A percentile compares a stretch with the other conserved stretches of the same genome.
phyloP scores from a whole-genome alignment of 2,329 filamentous ascomycete species.

The Microdochium bolleyi region DNA sequence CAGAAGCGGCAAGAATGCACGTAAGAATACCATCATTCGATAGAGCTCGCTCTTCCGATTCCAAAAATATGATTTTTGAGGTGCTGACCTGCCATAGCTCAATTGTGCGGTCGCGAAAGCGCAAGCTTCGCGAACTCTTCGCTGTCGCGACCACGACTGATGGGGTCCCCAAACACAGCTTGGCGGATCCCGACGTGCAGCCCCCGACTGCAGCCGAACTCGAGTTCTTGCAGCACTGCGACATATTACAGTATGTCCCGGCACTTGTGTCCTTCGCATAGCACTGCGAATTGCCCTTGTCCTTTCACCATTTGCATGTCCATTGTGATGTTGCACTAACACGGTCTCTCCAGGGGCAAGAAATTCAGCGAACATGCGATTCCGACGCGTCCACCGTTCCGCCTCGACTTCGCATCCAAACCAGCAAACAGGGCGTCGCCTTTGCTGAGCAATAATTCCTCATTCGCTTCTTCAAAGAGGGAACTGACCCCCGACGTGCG shows the following conservation, averaged over 20 bases:
- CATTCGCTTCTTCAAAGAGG: background rate
- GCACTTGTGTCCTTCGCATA: slow-evolving; percentile 5
- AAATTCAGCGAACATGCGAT: background rate
- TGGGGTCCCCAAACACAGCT: slow-evolving; percentile 50
- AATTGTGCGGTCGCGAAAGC: slow-evolving; percentile 79
- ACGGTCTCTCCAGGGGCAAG: slow-evolving; percentile 3
- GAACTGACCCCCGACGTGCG: background rate
- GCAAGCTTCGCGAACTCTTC: slow-evolving; percentile 84
- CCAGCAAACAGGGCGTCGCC: background rate
- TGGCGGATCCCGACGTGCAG: slow-evolving; percentile 49
- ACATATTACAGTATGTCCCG: slow-evolving; percentile 50
- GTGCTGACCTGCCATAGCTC: slow-evolving; percentile 45
- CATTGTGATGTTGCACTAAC: slow-evolving; percentile 9
- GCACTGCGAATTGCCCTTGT: slow-evolving; percentile 1
- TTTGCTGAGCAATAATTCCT: background rate
- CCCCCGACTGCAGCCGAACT: slow-evolving; percentile 42
- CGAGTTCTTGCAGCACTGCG: slow-evolving; percentile 47
- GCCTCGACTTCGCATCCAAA: background rate
- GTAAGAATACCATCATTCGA: slow-evolving; percentile 37
- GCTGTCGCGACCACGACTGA: slow-evolving; percentile 65
- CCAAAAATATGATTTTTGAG: slow-evolving; percentile 32
- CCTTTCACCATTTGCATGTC: slow-evolving; percentile 6
- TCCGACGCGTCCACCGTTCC: background rate
- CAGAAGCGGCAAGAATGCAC: slow-evolving; percentile 55
- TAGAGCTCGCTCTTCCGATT: slow-evolving; percentile 42